phyloP scores from a whole-genome alignment of 192 early-diverging fungal genomes.

The Phlyctochytrium planicorne region DNA sequence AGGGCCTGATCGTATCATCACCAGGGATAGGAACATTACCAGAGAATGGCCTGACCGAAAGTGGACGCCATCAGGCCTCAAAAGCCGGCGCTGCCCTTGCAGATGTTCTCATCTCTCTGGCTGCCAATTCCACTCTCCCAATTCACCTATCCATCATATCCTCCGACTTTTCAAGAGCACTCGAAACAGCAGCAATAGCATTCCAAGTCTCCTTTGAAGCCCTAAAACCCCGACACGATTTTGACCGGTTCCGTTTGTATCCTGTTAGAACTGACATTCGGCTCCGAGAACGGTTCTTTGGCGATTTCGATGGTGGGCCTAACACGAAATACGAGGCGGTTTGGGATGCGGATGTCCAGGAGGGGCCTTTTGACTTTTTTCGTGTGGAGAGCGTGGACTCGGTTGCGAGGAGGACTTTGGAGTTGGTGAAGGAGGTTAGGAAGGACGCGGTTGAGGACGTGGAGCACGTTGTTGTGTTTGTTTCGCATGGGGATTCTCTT shows the following conservation, averaged over 20 bases:
- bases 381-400: not conserved
- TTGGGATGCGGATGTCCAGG: slow-evolving; percentile 42
- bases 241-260: no score
- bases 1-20: slow-evolving; percentile 49
- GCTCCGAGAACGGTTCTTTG: slow-evolving; percentile 60
- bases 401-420: slow-evolving; percentile 11
- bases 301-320: slow-evolving; percentile 51
- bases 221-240: no score
- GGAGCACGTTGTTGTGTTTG: slow-evolving; percentile 5
- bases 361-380: not conserved
- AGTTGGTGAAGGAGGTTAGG: not conserved
- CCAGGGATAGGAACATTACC: slow-evolving; percentile 51
- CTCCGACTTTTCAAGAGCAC: slow-evolving; percentile 53
- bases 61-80: slow-evolving; percentile 44
- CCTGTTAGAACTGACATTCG: slow-evolving; percentile 2
- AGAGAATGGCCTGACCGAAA: slow-evolving; percentile 48
- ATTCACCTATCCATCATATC: slow-evolving; percentile 45
- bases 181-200: slow-evolving; percentile 52
- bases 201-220: not conserved
- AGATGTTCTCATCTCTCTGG: not conserved
- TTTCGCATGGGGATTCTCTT: slow-evolving; percentile 26
- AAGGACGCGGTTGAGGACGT: not conserved
- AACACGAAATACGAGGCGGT: slow-evolving; percentile 40
- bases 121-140: slow-evolving; percentile 19
- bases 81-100: not conserved